Base-by-base conservation (phyloP, 2,329 filamentous ascomycete genomes). In the Metarhizium rileyi region DNA sequence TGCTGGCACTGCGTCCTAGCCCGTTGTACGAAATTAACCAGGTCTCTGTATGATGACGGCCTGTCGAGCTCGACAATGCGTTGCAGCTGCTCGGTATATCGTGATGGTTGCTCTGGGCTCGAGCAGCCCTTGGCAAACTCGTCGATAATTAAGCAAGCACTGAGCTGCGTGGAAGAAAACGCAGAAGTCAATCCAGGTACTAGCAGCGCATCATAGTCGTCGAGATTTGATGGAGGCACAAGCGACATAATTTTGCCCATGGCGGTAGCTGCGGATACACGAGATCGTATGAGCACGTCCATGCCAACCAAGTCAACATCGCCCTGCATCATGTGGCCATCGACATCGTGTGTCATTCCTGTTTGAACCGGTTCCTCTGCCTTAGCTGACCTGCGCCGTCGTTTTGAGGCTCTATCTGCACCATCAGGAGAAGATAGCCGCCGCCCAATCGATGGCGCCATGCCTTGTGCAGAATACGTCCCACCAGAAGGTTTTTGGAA, bases 281-380 rank as follows among this genome's bases (percentile, higher is more conserved):
- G 87, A 7, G 90, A 95, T 53, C 91, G 83, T 46, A 97, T 81
- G 66, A 98, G 80, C 6, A 84, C 84, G 52, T 98, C 93, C 59
- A 86, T 80, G 28, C 93, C 90, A 25, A 98, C 90, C 40, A 98
- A 75, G 62, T 98, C 94, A 44, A 97, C 84, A 60, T 98, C 94
- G 47, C 94, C 93, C 63, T 91, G 87, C 73, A 98, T 90, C 85
- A 98, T 96, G 57, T 95, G 90, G 9, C 90, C 93, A 64, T 98
- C 93, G 18, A 98, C 89, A 65, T 98, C 95, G 66, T 98, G 93
- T 1, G 86, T 80, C n/a, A 86, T 72, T n/a, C 72, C 78, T 4
- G 77, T 69, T 1, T 78, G 70, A 1, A 78, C 71, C 8, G 77
- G 68, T 26, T 90, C 85, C 49, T 93, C 87, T 20, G 79, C 70